Evolutionary conservation across 1,284 basidiomycete species (phyloP), one percentile per base, ranked within the genome.

Genomic region (Pascua sp.): DNA sequence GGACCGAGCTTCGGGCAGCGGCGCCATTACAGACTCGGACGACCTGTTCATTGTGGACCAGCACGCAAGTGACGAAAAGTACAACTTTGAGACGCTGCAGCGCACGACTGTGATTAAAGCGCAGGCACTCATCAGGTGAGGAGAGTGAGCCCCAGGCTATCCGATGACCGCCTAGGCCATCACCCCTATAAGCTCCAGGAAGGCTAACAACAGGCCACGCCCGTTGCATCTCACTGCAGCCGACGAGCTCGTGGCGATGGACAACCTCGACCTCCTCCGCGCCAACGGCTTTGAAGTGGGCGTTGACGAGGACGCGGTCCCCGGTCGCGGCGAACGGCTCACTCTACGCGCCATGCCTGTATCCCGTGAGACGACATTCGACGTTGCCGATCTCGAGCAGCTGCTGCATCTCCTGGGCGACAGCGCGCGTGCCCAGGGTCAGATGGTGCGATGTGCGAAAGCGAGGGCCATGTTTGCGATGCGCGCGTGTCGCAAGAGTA

Each of bases 381-480:
- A 85, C 59, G 51, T 12, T 9, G 24, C 39, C 16, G 95, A 99
- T 76, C 81, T 99, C n/a, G 94, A 96, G 73, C 95, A 98, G 68
- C 82, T 98, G 12, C 82, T 98, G 10, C 86, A 92, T 64, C 78
- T 92, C 38, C 82, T 98, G 75, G 84, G 85, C 42, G 91, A 96
- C 50, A 65, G 67, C 4, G 61, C 70, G 65, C 80, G 82, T 10
- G 86, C 88, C 0, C 77, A 81, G 0, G 88, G 89, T 1, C 85
- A 87, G 64, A 88, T 90, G 82, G 88, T 95, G 0, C 82, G 92
- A 42, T 95, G 91, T 71, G 88, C 88, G 10, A 98, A 97, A 73
- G 91, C 90, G n/a, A 83, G 93, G 15, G 82, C 86, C 9, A 97
- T 98, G 92, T 97, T 98, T 71, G 96, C 96, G 0, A 91, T 87